Evolutionary conservation across 2,329 filamentous ascomycete species (phyloP), one percentile per base, ranked within the genome.

Genomic region (Fonsecaea monophora): DNA sequence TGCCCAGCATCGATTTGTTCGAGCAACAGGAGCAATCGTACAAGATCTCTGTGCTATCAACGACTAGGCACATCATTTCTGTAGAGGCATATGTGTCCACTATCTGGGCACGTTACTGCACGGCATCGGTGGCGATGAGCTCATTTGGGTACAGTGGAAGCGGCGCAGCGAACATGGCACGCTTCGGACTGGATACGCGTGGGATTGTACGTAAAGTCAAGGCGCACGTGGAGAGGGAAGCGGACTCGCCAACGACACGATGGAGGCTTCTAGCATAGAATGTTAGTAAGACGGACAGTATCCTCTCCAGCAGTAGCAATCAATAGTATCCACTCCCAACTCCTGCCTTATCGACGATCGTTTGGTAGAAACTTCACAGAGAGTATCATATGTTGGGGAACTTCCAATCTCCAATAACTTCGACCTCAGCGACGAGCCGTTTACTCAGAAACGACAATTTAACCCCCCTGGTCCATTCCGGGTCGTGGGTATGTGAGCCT

Each of bases 1-100:
- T 83, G 73, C 83, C 82, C 0, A 83, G 79, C 68, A 78, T 80
- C 69, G 74, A 79, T 0, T 71, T 84, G 15, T 84, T 85, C 70
- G 81, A 83, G 53, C 69, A 73, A 3, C 82, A 85, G 69, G 66
- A 76, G 1, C 71, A 73, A 4, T 76, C 79, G 57, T 84, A 84
- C 73, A 79, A 77, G 68, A 76, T 77, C 5, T 70, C 76, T 1
- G 79, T 81, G 5, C 73, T 84, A 37, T 72, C 68, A 53, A 70
- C 74, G 4, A 73, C 77, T 50, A 67, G 70, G 4, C 76, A 75
- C 1, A 72, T 75, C 2, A 78, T 84, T 1, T 78, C 81, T 1
- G 80, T 84, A 13, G 82, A 84, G 73, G 78, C 82, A 1, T 84
- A 81, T 69, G 75, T 67, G 18, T 25, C 40, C 30, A 66, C 25